Evolutionary conservation across 495 filamentous ascomycete species (phyloP), one percentile per base, ranked within the genome.

Genomic region (Chaetomium fimeti): DNA sequence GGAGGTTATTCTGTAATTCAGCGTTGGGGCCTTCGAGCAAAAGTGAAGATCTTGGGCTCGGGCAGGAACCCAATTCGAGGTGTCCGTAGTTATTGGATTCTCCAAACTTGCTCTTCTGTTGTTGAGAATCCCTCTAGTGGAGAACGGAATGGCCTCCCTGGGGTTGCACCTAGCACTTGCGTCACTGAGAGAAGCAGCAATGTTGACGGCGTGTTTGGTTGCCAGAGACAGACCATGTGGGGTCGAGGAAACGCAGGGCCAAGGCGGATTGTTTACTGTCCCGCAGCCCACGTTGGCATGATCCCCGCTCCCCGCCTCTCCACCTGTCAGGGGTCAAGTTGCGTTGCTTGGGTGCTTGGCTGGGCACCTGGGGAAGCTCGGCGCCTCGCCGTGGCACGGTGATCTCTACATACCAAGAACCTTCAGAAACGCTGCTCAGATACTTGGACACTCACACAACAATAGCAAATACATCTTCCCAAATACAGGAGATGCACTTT

Each of bases 231-330:
- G 12, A 20, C 38, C 3, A 60, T 60, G 57, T 60, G 57, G 57
- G 57, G 43, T 60, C 42, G 18, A 48, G 27, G 57, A 32, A 60
- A 60, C 42, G 36, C 54, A 60, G 9, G 18, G 24, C 42, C 58
- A 42, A 51, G 58, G 25, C 20, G 16, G 25, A 36, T 60, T 60
- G 58, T 60, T 51, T 58, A 58, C 56, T 45, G 58, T 32, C 52
- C 52, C 29, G 24, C 49, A 52, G 43, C 48, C 40, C 40, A 15
- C n/a, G 40, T 45, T 24, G 40, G 12, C 57, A 59, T 38, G 54
- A 42, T 24, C 55, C 55, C 42, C 57, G 57, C 57, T 60, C 29
- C 58, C 58, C 28, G 45, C 45, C n/a, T 38, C 32, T 27, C 57
- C 43, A 29, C 42, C 40, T 47, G 57, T 25, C 58, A 60, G 43